phyloP scores from a whole-genome alignment of 2,329 filamentous ascomycete species.

The Penicillium sp. region DNA sequence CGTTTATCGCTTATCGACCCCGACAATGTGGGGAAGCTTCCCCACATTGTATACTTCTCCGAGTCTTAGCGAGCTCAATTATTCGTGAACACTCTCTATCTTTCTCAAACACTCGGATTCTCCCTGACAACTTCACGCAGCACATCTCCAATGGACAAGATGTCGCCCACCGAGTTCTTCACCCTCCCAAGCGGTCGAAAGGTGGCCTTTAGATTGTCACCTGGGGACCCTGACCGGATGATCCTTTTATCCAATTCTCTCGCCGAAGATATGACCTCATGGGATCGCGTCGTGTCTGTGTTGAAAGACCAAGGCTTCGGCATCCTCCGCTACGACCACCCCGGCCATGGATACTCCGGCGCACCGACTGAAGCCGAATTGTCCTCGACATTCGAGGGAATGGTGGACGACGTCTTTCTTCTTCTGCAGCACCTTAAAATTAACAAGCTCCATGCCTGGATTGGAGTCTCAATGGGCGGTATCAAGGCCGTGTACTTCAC shows the following conservation, averaged over 20 bases:
- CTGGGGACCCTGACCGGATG: constrained; percentile 24
- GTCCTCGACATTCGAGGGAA: constrained; percentile 38
- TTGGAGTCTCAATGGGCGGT: constrained; percentile 47
- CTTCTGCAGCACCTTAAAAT: constrained; percentile 31
- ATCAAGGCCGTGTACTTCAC: constrained; percentile 40
- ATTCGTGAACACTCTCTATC: not conserved
- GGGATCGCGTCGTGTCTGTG: constrained; percentile 39
- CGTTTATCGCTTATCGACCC: constrained; percentile 2
- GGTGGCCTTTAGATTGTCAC: constrained; percentile 10
- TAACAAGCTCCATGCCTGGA: constrained; percentile 32
- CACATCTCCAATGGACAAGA: not conserved
- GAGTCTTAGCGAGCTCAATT: not conserved
- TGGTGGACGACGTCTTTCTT: constrained; percentile 38
- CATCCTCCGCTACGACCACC: constrained; percentile 44
- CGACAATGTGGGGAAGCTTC: not conserved
- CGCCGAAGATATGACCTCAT: constrained; percentile 33
- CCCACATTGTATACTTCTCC: not conserved
- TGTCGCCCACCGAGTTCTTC: constrained; percentile 5
- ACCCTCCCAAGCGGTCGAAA: constrained; percentile 12
- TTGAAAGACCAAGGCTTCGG: constrained; percentile 37
- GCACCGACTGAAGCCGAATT: constrained; percentile 26
- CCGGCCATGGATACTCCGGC: constrained; percentile 42
- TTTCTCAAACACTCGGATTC: not conserved
- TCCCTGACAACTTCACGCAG: not conserved
- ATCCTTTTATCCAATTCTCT: constrained; percentile 43